phyloP scores from a whole-genome alignment of 2,329 filamentous ascomycete species.

The Cordyceps fumosorosea region DNA sequence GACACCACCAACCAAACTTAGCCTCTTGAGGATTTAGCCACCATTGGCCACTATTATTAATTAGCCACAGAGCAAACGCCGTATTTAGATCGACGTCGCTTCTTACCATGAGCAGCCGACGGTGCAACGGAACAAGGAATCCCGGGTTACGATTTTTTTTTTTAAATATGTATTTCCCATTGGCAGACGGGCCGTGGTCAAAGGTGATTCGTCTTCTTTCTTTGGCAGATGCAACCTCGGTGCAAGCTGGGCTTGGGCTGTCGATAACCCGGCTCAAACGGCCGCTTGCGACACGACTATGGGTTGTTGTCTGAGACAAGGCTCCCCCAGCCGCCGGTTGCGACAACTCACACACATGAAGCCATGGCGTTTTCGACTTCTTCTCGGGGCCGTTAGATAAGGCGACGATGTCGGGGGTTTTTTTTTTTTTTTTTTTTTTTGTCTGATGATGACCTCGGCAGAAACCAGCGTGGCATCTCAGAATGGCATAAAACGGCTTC shows the following conservation, averaged over 20 bases:
- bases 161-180: too few species aligned
- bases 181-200: too few species aligned
- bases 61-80: not conserved
- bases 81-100: too few species aligned
- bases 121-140: too few species aligned
- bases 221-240: not conserved
- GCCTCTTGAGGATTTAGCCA: not conserved
- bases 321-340: not conserved
- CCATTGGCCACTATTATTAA: too few species aligned
- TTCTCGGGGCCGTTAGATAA: not conserved
- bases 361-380: not conserved
- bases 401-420: constrained; percentile 41
- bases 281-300: not conserved
- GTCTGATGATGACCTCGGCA: not conserved
- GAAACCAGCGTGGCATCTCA: not conserved
- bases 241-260: not conserved
- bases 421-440: constrained; percentile 31
- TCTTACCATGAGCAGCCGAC: too few species aligned
- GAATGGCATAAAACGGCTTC: too few species aligned
- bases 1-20: not conserved
- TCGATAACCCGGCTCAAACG: not conserved
- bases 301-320: not conserved
- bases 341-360: not conserved
- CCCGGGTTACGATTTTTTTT: too few species aligned
- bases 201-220: too few species aligned